Conservation (phyloP, 1,139 yeast species). For the Pichia cactophila region DNA sequence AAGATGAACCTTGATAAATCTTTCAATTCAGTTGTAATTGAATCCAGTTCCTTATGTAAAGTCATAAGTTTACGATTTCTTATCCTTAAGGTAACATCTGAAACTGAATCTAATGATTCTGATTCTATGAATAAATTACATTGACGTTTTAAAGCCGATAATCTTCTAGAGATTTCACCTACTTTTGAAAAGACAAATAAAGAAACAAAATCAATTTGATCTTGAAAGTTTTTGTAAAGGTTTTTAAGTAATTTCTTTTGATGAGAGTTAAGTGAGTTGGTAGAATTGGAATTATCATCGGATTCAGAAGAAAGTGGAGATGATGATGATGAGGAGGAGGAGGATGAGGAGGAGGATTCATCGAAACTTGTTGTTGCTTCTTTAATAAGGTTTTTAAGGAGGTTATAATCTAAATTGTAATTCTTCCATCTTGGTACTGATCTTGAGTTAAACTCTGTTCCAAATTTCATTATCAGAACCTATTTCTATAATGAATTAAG, state of each 20-base stretch:
- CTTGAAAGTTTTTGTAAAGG: conserved; percentile 28
- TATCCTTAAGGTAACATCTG: not conserved
- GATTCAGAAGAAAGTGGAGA: not conserved
- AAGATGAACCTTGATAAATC: conserved; percentile 66
- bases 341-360: conserved; percentile 3
- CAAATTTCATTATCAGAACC: conserved; percentile 62
- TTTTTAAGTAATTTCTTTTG: conserved; percentile 20
- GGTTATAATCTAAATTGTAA: conserved; percentile 77
- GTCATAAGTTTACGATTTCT: conserved; percentile 19
- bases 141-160: conserved; percentile 20
- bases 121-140: conserved; percentile 21
- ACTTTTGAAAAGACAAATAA: conserved; percentile 59
- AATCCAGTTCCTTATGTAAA: conserved; percentile 33
- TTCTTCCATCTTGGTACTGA: conserved; percentile 86
- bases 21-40: conserved; percentile 55
- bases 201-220: conserved; percentile 32
- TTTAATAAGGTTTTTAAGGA: conserved; percentile 56
- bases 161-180: conserved; percentile 42
- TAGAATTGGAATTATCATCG: conserved; percentile 1
- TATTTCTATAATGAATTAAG: too few relatives aligned
- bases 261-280: conserved; percentile 11
- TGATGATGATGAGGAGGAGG: not conserved
- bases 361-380: conserved; percentile 34
- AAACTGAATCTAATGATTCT: conserved; percentile 13
- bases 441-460: conserved; percentile 61